Percentiles rank a stretch among this genome's conserved stretches.
Evolutionary conservation across 345 rosid species (phyloP).

Genomic region (Citrus unshiu): DNA sequence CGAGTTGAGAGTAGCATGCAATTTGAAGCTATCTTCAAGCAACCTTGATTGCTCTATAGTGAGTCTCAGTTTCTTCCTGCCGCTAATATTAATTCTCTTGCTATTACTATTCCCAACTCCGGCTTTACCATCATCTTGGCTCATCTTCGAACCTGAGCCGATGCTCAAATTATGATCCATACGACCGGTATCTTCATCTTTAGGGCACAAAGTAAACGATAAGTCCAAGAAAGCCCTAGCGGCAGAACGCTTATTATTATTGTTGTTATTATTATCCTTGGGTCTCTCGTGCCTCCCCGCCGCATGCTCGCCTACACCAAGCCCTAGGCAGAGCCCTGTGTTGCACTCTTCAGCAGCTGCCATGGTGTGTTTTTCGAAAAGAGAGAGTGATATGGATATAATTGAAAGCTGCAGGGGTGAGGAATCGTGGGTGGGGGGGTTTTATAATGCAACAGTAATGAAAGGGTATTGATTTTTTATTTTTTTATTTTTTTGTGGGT

Average conservation of each 20-base stretch:
- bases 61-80: conserved; percentile 46
- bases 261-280: neutral
- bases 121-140: too few relatives aligned
- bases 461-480: neutral
- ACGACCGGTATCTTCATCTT: neutral
- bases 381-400: neutral
- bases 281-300: neutral
- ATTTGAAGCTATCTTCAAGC: conserved; percentile 44
- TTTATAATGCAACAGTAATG: conserved; percentile 1
- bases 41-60: conserved; percentile 33
- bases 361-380: neutral
- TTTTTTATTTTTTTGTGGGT: too few relatives aligned
- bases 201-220: conserved; percentile 20
- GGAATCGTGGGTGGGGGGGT: neutral
- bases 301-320: conserved; percentile 1
- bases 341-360: conserved; percentile 22
- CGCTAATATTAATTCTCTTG: neutral
- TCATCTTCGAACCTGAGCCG: neutral
- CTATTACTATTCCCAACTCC: too few relatives aligned
- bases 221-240: conserved; percentile 21
- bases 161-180: neutral
- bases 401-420: neutral
- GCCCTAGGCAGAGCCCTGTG: conserved; percentile 29
- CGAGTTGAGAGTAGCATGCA: conserved; percentile 35
- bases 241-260: neutral